Evolutionary conservation across 768 basidiomycete genomes (phyloP), one percentile per base, ranked within the genome.

Genomic region (Leccinum pellstonianum): DNA sequence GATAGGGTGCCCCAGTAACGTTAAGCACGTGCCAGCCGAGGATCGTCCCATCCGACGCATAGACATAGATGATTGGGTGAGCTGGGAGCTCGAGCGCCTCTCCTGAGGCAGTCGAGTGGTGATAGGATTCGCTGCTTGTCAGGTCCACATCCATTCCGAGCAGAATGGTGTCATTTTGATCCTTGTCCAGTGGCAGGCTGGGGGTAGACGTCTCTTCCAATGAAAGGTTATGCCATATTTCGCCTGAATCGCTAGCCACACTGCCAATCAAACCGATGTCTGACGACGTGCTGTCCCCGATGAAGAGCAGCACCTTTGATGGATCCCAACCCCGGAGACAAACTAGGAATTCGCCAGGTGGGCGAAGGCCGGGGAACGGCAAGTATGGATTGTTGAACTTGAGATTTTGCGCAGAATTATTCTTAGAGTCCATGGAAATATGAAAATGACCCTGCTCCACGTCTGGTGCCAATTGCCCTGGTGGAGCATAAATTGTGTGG

Each of bases 1-100:
- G 74, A 66, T 91, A 92, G 8, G 80, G 75, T 17, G 64, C 71
- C 1, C 77, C 79, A 46, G 80, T 81, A 8, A 77, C 75, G 67
- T 87, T 83, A 38, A 89, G 81, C 21, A 88, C 67, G 68, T 85
- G 78, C 90, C 91, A 93, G 4, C 79, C 91, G 52, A 85, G 81
- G 23, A 93, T 56, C 0, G 90, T 89, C 19, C 91, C 91, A 66
- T 93, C 91, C 56, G 86, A 90, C 11, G 89, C 79, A 71, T 90
- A 92, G 3, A 83, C 86, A 69, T 85, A 91, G 72, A 91, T 74
- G 57, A 91, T 77, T 0, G 91, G 91, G 12, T 79, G 78, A 10
- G 82, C 75, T 11, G 82, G 80, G 3, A 80, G 61, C 12, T 77
- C 77, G 6, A 75, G 66, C 14, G 69, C 70, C 62, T 81, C 80